Percentiles rank a stretch among this genome's conserved stretches.
Conservation (phyloP, 1,139 yeast genomes). For the Hyphopichia burtonii region DNA sequence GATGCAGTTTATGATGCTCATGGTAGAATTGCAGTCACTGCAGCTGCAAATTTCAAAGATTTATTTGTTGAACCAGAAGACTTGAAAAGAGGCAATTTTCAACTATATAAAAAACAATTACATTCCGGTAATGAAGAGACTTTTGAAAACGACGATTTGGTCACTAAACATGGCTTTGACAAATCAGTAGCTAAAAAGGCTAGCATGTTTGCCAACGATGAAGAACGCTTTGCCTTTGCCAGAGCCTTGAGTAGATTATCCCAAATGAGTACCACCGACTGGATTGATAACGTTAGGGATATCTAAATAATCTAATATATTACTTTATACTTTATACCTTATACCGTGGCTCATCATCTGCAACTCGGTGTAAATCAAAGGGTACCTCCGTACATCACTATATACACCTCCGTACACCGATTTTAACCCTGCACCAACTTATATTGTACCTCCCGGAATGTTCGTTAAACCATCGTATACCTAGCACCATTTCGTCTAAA, state of each 20-base stretch:
- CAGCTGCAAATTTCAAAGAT: constrained; percentile 80
- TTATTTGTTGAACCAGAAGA: constrained; percentile 85
- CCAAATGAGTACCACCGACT: constrained; percentile 91
- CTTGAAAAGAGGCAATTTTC: constrained; percentile 53
- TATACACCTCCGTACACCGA: too few species aligned
- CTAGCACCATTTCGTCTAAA: too few species aligned
- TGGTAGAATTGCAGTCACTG: constrained; percentile 83
- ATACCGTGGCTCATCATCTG: too few species aligned
- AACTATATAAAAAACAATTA: constrained; percentile 38
- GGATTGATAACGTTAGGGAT: constrained; percentile 57
- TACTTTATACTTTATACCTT: too few species aligned
- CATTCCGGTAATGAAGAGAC: constrained; percentile 40
- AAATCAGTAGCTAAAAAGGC: constrained; percentile 74
- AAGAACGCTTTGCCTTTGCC: constrained; percentile 95
- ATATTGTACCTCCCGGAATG: too few species aligned
- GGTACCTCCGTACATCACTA: too few species aligned
- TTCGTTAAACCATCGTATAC: too few species aligned
- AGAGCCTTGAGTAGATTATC: constrained; percentile 86
- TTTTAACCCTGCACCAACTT: too few species aligned
- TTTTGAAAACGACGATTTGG: constrained; percentile 59
- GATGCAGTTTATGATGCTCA: constrained; percentile 95
- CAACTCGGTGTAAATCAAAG: too few species aligned
- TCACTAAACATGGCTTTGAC: constrained; percentile 71
- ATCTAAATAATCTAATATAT: background rate
- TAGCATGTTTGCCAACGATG: constrained; percentile 81